Evolutionary conservation across 2,329 filamentous ascomycete genomes (phyloP).

Genomic region (Hirsutella thompsonii): DNA sequence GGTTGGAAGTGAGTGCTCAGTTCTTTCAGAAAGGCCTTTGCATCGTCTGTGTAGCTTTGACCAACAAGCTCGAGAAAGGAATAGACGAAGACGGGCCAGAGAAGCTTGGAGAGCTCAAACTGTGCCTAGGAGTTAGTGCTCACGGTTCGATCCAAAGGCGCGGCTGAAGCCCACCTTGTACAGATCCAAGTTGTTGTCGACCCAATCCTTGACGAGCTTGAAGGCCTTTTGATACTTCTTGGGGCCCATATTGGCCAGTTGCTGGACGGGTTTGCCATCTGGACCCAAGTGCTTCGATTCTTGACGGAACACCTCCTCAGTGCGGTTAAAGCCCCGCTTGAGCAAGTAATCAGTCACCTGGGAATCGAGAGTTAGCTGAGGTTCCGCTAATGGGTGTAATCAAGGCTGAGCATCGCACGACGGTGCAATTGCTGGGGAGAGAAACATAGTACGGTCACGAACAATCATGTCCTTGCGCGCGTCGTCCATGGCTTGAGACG

Average conservation of each 20-base stretch:
- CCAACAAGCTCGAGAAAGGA: constrained; percentile 72
- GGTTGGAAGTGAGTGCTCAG: constrained; percentile 59
- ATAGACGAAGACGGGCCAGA: constrained; percentile 94
- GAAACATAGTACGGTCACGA: too few species aligned
- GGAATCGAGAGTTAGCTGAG: background rate
- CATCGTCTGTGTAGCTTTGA: constrained; percentile 59
- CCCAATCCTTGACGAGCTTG: constrained; percentile 64
- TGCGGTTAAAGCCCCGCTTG: constrained; percentile 88
- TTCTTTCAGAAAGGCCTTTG: constrained; percentile 57
- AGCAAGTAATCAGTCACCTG: constrained; percentile 85
- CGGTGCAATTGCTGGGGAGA: too few species aligned
- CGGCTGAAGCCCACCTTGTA: constrained; percentile 56
- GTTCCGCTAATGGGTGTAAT: too few species aligned
- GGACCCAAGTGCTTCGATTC: constrained; percentile 77
- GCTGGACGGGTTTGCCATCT: constrained; percentile 63
- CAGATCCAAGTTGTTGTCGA: constrained; percentile 83
- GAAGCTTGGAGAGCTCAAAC: constrained; percentile 75
- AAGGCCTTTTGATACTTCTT: constrained; percentile 69
- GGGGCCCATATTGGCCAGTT: constrained; percentile 56
- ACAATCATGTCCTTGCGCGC: too few species aligned
- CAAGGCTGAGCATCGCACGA: too few species aligned
- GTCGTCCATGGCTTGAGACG: too few species aligned
- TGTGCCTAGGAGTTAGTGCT: constrained; percentile 17
- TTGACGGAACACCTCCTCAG: constrained; percentile 82
- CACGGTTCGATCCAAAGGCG: background rate